Evolutionary conservation across 2,329 filamentous ascomycete species (phyloP).

Genomic region (Metarhizium sp.): DNA sequence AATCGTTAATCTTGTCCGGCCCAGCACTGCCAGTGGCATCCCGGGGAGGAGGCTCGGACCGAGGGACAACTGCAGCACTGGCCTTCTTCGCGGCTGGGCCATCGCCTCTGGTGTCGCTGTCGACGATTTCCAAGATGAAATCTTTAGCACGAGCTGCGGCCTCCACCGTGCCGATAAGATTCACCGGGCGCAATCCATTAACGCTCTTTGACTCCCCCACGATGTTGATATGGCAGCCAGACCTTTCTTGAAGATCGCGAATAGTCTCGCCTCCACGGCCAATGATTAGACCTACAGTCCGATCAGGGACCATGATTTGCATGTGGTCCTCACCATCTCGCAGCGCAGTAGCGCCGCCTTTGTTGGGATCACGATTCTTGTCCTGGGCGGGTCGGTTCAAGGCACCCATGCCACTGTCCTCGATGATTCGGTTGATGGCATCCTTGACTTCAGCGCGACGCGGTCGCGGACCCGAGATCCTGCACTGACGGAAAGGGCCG

Average conservation of each 20-base stretch:
- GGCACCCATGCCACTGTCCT: conserved; percentile 55
- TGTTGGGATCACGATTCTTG: conserved; percentile 28
- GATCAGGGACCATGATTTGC: conserved; percentile 91
- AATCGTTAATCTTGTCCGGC: conserved; percentile 67
- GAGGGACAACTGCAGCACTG: conserved; percentile 13
- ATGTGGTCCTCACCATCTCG: conserved; percentile 77
- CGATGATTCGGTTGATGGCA: conserved; percentile 80
- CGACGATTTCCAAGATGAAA: conserved; percentile 86
- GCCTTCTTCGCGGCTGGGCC: conserved; percentile 23
- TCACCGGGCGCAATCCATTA: conserved; percentile 81
- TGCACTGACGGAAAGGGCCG: conserved; percentile 71
- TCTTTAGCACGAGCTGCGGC: conserved; percentile 74
- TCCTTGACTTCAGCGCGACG: conserved; percentile 69
- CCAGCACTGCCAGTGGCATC: conserved; percentile 23
- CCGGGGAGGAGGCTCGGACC: conserved; percentile 21
- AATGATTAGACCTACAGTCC: conserved; percentile 87
- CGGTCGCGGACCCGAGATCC: conserved; percentile 66
- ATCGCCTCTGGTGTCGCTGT: conserved; percentile 68
- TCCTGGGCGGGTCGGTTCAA: conserved; percentile 32
- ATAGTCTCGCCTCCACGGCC: conserved; percentile 92
- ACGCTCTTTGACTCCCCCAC: conserved; percentile 88
- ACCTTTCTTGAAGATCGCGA: conserved; percentile 81
- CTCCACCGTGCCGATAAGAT: conserved; percentile 71
- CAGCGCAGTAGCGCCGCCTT: conserved; percentile 37
- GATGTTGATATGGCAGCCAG: conserved; percentile 93